Base-by-base conservation (phyloP, 2,329 filamentous ascomycete species). In the Tolypocladium sp. region DNA sequence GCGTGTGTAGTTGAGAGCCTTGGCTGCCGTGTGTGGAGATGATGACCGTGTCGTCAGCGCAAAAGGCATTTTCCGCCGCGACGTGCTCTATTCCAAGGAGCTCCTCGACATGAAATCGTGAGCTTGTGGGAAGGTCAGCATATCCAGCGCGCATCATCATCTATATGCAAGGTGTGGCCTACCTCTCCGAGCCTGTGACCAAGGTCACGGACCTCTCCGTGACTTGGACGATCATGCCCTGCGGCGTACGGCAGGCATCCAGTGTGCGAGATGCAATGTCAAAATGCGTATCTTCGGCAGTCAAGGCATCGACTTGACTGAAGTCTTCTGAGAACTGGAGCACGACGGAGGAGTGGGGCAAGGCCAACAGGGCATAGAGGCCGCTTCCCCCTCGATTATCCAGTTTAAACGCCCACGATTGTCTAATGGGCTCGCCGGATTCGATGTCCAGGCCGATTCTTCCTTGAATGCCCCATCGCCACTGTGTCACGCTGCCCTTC, bases 391-490 rank as follows among this genome's bases (percentile, higher is more conserved):
- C 64, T 22, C 62, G 55, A 10, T 60, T 58, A 6, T 68, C 62
- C 12, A 66, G 59, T 9, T 65, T 71, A 38, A 87, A 76, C 15
- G 79, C 73, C 83, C 84, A 87, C 20, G 77, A 79, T 55, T 79
- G 74, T 56, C 76, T 79, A 38, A 84, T 76, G 2, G 77, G 74
- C 8, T 74, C 73, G 9, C 73, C 74, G 51, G 77, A 80, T 27
- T 82, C 79, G 13, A 85, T 74, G 27, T 85, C 81, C 6, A 84
- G 66, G 1, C 82, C 84, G 63, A 90, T 83, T 59, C 82, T 84
- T 22, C 88, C 90, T 66, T 89, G 84, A 35, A 90, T 74, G 4
- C 90, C 90, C 70, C 85, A 79, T 62, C 88, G 82, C 62, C 90
- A 78, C 67, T 93, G 88, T 3, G 84, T 83, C 30, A 93, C 75